These are phyloP conservation scores for Rhexocercosporidium sp. DNA, from an alignment of 2,329 filamentous ascomycete genomes.

Conservation along the genomic window DNA sequence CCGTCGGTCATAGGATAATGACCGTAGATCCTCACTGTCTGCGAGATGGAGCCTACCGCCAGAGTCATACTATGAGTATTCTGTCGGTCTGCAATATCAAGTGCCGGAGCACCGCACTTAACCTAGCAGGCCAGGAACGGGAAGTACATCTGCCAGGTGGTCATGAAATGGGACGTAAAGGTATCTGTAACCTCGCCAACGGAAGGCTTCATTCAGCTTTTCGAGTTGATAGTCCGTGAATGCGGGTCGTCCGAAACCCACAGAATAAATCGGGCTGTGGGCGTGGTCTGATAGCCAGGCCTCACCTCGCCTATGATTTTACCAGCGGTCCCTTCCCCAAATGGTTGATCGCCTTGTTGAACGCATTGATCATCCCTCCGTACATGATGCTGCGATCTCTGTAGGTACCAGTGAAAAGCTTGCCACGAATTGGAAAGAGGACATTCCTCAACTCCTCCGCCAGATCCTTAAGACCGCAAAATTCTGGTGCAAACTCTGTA, in stretches of 20 bases:
- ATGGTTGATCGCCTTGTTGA: conserved; percentile 23
- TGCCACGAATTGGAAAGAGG: conserved; percentile 38
- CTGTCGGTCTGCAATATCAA: no score
- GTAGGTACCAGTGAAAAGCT: conserved; percentile 32
- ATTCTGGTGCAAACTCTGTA: conserved; percentile 24
- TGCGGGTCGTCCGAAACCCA: no score
- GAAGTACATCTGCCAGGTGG: no score
- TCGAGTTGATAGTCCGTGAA: no score
- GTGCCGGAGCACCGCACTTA: conserved; percentile 35
- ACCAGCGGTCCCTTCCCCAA: conserved; percentile 18
- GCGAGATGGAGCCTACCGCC: conserved; percentile 37
- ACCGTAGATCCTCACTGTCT: conserved; percentile 42
- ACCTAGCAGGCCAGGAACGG: conserved; percentile 55
- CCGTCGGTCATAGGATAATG: conserved; percentile 40
- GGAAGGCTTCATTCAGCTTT: no score
- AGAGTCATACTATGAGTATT: neutral
- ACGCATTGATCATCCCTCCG: conserved; percentile 28
- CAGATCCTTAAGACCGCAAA: conserved; percentile 22
- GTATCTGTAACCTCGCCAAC: no score
- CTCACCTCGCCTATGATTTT: conserved; percentile 18
- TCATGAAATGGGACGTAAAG: no score
- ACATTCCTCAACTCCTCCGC: conserved; percentile 32
- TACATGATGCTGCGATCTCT: conserved; percentile 31
- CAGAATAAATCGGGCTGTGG: no score
- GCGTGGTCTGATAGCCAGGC: neutral